Evolutionary conservation across 805 yeast genomes (phyloP).

Genomic region (Millerozyma acaciae): DNA sequence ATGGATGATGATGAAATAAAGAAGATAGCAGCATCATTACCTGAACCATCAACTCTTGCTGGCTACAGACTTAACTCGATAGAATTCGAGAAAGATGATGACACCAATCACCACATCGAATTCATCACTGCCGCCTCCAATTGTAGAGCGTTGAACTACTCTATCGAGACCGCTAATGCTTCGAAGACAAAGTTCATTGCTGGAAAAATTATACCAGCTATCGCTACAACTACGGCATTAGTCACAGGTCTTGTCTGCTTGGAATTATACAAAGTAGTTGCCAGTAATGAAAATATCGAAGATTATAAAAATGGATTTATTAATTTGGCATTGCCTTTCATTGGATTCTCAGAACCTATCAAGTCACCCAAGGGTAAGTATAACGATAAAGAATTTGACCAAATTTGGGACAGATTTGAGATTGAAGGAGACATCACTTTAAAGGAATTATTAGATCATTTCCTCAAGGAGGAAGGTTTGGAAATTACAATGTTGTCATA

Average conservation of each 20-base stretch:
- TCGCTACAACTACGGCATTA: conserved; percentile 97
- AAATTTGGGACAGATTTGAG: conserved; percentile 94
- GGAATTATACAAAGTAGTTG: conserved; percentile 88
- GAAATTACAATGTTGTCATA: conserved; percentile 88
- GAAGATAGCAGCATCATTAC: conserved; percentile 70
- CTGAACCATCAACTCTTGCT: conserved; percentile 82
- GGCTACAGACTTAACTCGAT: conserved; percentile 86
- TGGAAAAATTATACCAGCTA: conserved; percentile 97
- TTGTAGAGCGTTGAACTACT: conserved; percentile 89
- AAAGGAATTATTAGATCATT: conserved; percentile 66
- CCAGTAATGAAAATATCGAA: conserved; percentile 69
- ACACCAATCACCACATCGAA: conserved; percentile 92
- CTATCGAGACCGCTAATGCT: conserved; percentile 83
- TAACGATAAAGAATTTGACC: conserved; percentile 74
- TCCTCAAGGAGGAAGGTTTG: conserved; percentile 78
- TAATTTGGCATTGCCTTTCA: conserved; percentile 89
- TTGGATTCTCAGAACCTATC: conserved; percentile 96
- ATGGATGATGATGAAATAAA: conserved; percentile 63
- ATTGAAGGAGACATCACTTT: conserved; percentile 73
- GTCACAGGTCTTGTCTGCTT: conserved; percentile 93
- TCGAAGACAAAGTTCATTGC: conserved; percentile 95
- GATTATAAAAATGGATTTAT: conserved; percentile 89
- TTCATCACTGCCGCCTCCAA: conserved; percentile 95
- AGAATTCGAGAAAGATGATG: conserved; percentile 98
- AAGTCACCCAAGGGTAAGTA: conserved; percentile 79